These are phyloP conservation scores for Phlyctochytrium planicorne DNA, from an alignment of 192 early-diverging fungal genomes.

Conservation along the genomic window DNA sequence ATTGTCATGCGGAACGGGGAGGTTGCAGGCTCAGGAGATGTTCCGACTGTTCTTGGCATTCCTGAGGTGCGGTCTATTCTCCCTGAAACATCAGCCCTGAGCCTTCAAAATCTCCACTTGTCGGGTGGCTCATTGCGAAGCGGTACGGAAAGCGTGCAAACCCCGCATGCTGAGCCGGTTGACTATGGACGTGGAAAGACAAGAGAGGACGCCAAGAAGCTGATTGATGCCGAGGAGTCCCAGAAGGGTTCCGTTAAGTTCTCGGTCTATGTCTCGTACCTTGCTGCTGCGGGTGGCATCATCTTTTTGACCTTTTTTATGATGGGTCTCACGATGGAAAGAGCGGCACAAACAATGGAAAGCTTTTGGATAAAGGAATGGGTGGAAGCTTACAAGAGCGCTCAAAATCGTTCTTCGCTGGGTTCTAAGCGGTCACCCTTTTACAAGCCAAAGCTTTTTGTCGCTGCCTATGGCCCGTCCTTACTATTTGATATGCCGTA, in stretches of 20 bases:
- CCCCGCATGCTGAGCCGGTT: no score
- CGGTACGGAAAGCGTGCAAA: no score
- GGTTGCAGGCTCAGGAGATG: background rate
- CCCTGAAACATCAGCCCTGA: no score
- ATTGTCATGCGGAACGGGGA: constrained; percentile 27
- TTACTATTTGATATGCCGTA: background rate
- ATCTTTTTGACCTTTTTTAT: constrained; percentile 29
- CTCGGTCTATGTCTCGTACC: constrained; percentile 40
- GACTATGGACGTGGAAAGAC: constrained; percentile 18
- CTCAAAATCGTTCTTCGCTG: no score
- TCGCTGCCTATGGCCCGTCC: background rate
- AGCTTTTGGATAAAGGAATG: constrained; percentile 41
- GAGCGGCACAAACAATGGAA: background rate
- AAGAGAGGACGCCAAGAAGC: constrained; percentile 22
- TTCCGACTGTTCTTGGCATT: constrained; percentile 16
- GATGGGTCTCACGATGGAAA: background rate
- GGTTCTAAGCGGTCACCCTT: no score
- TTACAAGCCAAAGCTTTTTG: background rate
- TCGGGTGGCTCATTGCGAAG: no score
- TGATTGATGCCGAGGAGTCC: constrained; percentile 43
- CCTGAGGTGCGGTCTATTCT: constrained; percentile 14
- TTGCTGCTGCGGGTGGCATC: constrained; percentile 47
- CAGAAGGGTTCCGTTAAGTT: constrained; percentile 42
- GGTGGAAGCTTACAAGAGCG: constrained; percentile 30
- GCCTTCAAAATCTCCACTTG: no score